Evolutionary conservation across 2,329 filamentous ascomycete genomes (phyloP).

Genomic region (Calonectria leucothoes): DNA sequence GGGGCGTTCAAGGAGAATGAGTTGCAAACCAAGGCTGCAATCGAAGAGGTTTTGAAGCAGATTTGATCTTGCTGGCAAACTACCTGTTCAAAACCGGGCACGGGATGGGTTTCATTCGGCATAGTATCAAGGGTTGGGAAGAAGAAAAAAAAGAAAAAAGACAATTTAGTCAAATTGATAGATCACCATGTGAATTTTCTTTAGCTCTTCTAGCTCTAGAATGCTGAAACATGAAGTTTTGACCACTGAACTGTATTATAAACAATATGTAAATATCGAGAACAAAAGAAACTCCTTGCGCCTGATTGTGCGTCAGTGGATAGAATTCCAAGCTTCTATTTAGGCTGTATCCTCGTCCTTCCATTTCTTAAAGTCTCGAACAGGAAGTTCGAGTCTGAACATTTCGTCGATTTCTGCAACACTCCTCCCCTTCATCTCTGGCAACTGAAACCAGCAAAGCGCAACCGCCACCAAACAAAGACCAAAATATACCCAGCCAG

Average conservation of each 20-base stretch:
- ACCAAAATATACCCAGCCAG: conserved; percentile 53
- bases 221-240: background rate
- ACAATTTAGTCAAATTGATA: background rate
- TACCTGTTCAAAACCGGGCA: background rate
- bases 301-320: background rate
- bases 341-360: background rate
- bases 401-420: conserved; percentile 38
- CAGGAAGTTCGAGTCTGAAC: conserved; percentile 28
- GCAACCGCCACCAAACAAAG: conserved; percentile 32
- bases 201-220: background rate
- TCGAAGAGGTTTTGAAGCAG: conserved; percentile 44
- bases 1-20: conserved; percentile 54
- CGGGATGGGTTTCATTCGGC: background rate
- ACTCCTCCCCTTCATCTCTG: conserved; percentile 39
- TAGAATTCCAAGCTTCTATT: background rate
- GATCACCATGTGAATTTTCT: background rate
- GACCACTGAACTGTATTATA: background rate
- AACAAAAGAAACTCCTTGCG: background rate
- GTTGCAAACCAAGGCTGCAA: conserved; percentile 50
- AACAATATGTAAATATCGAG: background rate
- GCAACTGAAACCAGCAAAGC: conserved; percentile 39
- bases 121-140: background rate
- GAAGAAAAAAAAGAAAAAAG: background rate
- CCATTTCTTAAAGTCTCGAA: conserved; percentile 25
- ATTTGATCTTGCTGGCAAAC: background rate